Base-by-base conservation (phyloP, 2,329 filamentous ascomycete genomes). In the Xylariaceae sp. region DNA sequence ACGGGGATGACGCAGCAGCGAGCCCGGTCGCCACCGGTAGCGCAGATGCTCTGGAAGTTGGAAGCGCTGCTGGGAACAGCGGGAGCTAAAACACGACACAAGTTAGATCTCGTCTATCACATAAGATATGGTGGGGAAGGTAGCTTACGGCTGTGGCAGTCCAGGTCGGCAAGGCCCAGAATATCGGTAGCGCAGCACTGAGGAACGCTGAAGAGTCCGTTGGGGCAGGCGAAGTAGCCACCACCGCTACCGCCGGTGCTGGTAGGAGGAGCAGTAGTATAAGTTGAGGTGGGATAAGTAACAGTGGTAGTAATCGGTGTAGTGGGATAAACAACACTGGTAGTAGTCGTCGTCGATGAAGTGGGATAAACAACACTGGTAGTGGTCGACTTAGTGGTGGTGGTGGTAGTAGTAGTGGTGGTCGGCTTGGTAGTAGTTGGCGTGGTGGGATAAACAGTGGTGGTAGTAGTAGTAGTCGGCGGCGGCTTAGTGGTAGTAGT, bases 181-280 rank as follows among this genome's bases (percentile, higher is more conserved):
- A 36, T 12, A 40, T 60, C 56, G 7, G 56, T 60, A 49, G 47
- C 47, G 23, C 56, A 60, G 41, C 56, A 56, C 24, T 60, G 52
- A 23, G 52, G 5, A 24, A 7, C 6, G 43, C 52, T 60, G 29
- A 43, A 60, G 8, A 60, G 52, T 12, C 52, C 56, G 17, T 3
- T 3, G 14, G 56, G 47, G 37, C 56, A 60, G 26, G 16, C 19
- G 1, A 52, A 36, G n/a, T 52, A 56, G 21, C 2, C 19, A 37
- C 23, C 6, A 11, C 24, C 9, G 2, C 24, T 48, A n/a, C 39
- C 39, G n/a, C 29, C 21, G 39, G 29, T 21, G 8, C 28, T 45
- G 12, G 37, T 11, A 26, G 50, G 33, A 4, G 7, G 7, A 31
- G 28, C 12, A 12, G 4, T 19, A 8, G 56, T 55, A 24, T 51